Evolutionary conservation across 352 stramenopile genomes (phyloP).

Genomic region (Globisporangium solare): DNA sequence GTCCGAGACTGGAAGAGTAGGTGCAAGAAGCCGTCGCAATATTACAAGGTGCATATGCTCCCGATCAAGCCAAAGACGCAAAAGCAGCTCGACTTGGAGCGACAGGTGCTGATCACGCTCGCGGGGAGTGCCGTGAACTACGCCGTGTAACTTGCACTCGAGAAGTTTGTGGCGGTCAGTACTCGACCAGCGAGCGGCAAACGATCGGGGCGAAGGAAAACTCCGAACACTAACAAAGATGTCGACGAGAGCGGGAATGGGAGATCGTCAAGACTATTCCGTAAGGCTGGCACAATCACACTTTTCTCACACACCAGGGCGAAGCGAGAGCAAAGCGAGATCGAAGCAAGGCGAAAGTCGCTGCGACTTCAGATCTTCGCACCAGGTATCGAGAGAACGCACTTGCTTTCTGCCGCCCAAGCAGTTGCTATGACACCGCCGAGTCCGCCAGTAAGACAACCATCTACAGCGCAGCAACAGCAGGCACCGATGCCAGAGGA

Average conservation of each 20-base stretch:
- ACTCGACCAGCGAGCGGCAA: conserved; percentile 1
- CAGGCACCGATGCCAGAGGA: neutral
- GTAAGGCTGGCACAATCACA: neutral
- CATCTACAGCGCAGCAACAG: neutral
- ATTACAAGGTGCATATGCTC: conserved; percentile 51
- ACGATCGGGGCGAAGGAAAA: conserved; percentile 5
- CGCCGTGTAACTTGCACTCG: conserved; percentile 28
- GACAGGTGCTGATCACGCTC: conserved; percentile 16
- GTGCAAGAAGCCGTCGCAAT: conserved; percentile 32
- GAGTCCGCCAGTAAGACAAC: neutral
- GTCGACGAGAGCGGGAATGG: neutral
- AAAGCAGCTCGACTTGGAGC: conserved; percentile 37
- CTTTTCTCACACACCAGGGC: conserved; percentile 10
- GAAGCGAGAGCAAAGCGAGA: conserved; percentile 31
- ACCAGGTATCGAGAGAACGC: conserved; percentile 12
- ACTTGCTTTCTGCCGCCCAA: neutral
- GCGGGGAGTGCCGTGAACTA: conserved; percentile 28
- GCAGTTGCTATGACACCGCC: neutral
- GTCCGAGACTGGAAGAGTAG: conserved; percentile 47
- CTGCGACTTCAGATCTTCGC: conserved; percentile 45
- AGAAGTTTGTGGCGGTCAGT: conserved; percentile 24
- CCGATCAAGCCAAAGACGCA: conserved; percentile 34
- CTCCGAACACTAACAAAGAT: neutral
- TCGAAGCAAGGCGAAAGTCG: conserved; percentile 21
- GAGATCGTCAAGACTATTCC: neutral